These are phyloP conservation scores for Phytophthora fragariae DNA, from an alignment of 352 stramenopile genomes.

Conservation along the genomic window DNA sequence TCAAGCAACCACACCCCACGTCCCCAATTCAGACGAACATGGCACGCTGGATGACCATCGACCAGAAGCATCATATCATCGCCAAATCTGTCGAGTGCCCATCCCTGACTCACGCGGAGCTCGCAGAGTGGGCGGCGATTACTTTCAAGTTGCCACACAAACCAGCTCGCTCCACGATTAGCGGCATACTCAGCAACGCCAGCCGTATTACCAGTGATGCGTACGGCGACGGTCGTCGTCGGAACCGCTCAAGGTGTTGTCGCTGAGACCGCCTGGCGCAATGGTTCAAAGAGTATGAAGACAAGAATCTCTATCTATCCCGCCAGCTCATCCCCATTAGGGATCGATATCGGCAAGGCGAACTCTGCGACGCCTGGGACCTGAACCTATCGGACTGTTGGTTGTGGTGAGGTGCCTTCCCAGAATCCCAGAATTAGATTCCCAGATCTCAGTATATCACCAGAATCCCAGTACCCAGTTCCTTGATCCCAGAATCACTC, in stretches of 20 bases:
- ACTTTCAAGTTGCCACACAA: not conserved
- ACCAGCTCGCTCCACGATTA: not conserved
- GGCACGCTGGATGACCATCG: not conserved
- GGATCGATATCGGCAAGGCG: not conserved
- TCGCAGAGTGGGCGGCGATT: not conserved
- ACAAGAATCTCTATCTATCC: not conserved
- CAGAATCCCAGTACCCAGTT: too few species aligned
- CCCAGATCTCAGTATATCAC: too few species aligned
- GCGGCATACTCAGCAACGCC: not conserved
- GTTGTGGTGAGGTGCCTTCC: too few species aligned
- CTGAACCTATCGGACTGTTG: slow-evolving; percentile 7
- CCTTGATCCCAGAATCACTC: too few species aligned
- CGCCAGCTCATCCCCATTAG: not conserved
- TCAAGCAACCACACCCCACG: not conserved
- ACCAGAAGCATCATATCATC: not conserved
- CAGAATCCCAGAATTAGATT: too few species aligned
- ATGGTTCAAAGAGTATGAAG: not conserved
- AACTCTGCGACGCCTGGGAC: slow-evolving; percentile 8
- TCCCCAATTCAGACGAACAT: not conserved
- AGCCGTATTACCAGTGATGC: not conserved
- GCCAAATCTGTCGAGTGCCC: not conserved
- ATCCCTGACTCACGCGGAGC: too few species aligned
- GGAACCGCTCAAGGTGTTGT: not conserved
- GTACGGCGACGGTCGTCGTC: not conserved
- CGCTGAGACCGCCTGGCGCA: not conserved